These are phyloP conservation scores for Starmera caribaea DNA, from an alignment of 805 yeast genomes.

Conservation along the genomic window DNA sequence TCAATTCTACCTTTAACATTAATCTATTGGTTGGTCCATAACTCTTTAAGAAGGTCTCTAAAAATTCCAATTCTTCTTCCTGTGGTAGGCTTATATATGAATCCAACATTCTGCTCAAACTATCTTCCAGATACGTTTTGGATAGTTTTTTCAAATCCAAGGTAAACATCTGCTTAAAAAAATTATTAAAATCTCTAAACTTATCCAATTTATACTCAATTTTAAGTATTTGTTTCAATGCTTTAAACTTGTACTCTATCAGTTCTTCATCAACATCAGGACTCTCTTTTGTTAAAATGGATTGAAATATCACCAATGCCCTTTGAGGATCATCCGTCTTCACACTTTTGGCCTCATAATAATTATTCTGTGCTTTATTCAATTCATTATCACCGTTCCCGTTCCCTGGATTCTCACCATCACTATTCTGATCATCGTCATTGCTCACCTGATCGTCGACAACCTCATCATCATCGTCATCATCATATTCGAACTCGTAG, in stretches of 20 bases:
- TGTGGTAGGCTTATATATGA: constrained; percentile 14
- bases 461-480: constrained; percentile 9
- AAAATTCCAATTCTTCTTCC: constrained; percentile 18
- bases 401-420: constrained; percentile 7
- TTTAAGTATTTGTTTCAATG: constrained; percentile 16
- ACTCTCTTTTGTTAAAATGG: constrained; percentile 22
- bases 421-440: constrained; percentile 19
- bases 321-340: constrained; percentile 16
- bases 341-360: constrained; percentile 16
- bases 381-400: constrained; percentile 9
- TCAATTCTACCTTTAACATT: constrained; percentile 38
- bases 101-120: constrained; percentile 31
- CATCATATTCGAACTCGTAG: constrained; percentile 20
- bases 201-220: constrained; percentile 11
- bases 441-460: constrained; percentile 6
- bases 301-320: constrained; percentile 8
- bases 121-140: constrained; percentile 21
- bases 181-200: constrained; percentile 5
- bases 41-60: constrained; percentile 20
- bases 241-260: constrained; percentile 15
- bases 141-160: constrained; percentile 9
- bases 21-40: constrained; percentile 27
- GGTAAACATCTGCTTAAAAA: constrained; percentile 4
- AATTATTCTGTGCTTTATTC: constrained; percentile 20
- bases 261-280: constrained; percentile 26